Percentiles rank a stretch among this genome's conserved stretches.
Conservation (phyloP, 495 filamentous ascomycete species). For the Podospora appendiculata region DNA sequence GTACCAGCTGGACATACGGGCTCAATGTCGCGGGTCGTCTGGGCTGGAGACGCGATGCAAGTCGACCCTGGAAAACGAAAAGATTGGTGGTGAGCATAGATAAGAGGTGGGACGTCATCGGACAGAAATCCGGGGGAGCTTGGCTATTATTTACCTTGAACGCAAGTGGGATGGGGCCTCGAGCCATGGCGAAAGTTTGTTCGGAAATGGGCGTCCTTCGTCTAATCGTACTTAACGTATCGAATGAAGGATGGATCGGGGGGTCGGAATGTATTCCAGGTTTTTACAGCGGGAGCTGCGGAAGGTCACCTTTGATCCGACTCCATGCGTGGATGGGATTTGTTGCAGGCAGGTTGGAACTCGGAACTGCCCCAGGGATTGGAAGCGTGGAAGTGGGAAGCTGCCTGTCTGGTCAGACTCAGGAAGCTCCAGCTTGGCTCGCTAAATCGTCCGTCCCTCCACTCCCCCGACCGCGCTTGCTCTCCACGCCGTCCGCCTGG, state of each 20-base stretch:
- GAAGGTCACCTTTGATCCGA: constrained; percentile 12
- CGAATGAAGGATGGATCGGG: background rate
- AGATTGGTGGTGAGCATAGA: constrained; percentile 5
- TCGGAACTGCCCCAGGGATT: background rate
- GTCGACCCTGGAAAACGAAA: constrained; percentile 10
- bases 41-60: constrained; percentile 10
- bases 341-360: background rate
- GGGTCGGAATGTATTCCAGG: background rate
- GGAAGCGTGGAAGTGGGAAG: background rate
- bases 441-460: too few relatives aligned
- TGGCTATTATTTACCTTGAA: constrained; percentile 9
- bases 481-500: too few relatives aligned
- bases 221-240: background rate
- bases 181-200: constrained; percentile 9
- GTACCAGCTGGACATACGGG: background rate
- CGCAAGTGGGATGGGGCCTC: constrained; percentile 14
- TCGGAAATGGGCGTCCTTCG: background rate
- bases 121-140: background rate
- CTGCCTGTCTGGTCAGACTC: background rate
- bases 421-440: too few relatives aligned
- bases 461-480: too few relatives aligned
- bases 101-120: background rate
- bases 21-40: background rate
- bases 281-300: constrained; percentile 14
- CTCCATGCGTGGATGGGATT: constrained; percentile 10